phyloP scores from a whole-genome alignment of 345 rosid genomes.

The Bruguiera sexangula region DNA sequence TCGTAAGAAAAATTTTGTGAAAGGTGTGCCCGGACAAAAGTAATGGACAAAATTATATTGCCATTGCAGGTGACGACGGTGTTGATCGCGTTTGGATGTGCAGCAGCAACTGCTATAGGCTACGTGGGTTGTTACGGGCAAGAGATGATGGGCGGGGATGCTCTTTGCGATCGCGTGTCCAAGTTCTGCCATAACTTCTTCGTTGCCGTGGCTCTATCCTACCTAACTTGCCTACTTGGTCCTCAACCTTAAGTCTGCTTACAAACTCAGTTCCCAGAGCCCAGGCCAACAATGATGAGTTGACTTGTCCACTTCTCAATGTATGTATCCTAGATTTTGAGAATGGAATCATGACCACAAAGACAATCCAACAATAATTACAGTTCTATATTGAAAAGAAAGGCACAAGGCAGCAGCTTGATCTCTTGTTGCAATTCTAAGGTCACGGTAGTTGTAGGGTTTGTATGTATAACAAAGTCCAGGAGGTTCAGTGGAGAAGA shows the following conservation, averaged over 20 bases:
- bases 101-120: conserved; percentile 52
- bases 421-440: no score
- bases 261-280: conserved; percentile 26
- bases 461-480: conserved; percentile 3
- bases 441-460: no score
- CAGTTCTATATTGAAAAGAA: not conserved
- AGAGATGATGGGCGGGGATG: conserved; percentile 36
- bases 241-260: conserved; percentile 33
- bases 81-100: conserved; percentile 47
- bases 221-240: conserved; percentile 42
- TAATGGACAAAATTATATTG: not conserved
- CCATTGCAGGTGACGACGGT: conserved; percentile 46
- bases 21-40: no score
- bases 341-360: no score
- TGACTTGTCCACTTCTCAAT: no score
- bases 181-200: conserved; percentile 40
- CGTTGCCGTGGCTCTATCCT: conserved; percentile 40
- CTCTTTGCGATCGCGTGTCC: conserved; percentile 30
- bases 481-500: not conserved
- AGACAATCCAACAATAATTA: no score
- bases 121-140: conserved; percentile 44
- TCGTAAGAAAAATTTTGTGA: no score
- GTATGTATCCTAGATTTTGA: no score
- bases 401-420: not conserved
- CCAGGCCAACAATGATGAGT: no score